Percentiles rank a stretch among this genome's conserved stretches.
These are phyloP conservation scores for Malus fusca DNA, from an alignment of 306 rosid species.

Conservation along the genomic window DNA sequence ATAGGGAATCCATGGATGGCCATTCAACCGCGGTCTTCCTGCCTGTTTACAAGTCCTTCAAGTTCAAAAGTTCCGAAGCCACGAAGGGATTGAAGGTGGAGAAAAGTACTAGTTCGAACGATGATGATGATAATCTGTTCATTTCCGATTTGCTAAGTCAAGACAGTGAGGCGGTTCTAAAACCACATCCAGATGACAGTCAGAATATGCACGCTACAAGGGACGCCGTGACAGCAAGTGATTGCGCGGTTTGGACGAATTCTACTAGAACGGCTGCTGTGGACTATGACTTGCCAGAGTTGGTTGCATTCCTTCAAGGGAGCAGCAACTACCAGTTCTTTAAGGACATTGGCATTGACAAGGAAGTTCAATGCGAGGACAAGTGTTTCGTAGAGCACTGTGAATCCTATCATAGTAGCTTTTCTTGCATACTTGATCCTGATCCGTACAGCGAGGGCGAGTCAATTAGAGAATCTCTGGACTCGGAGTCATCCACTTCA, in stretches of 20 bases:
- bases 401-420: slow-evolving; percentile 18
- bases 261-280: slow-evolving; percentile 10
- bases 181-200: slow-evolving; percentile 8
- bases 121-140: neutral
- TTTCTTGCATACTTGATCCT: slow-evolving; percentile 15
- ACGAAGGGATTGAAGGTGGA: slow-evolving; percentile 6
- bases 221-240: neutral
- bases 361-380: slow-evolving; percentile 9
- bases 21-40: slow-evolving; percentile 13
- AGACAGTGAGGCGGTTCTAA: neutral
- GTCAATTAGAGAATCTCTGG: slow-evolving; percentile 21
- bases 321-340: slow-evolving; percentile 48
- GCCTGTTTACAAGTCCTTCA: slow-evolving; percentile 22
- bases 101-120: neutral
- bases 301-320: slow-evolving; percentile 70
- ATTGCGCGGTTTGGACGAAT: neutral
- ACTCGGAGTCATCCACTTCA: slow-evolving; percentile 13
- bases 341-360: slow-evolving; percentile 48
- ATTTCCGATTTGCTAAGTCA: neutral
- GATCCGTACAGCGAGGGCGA: slow-evolving; percentile 19
- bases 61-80: slow-evolving; percentile 21
- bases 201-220: neutral
- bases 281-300: slow-evolving; percentile 55
- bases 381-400: slow-evolving; percentile 18
- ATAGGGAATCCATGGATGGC: slow-evolving; percentile 17